Conservation (phyloP, 2,329 filamentous ascomycete species). For the Hawksworthiomyces lignivorus region DNA sequence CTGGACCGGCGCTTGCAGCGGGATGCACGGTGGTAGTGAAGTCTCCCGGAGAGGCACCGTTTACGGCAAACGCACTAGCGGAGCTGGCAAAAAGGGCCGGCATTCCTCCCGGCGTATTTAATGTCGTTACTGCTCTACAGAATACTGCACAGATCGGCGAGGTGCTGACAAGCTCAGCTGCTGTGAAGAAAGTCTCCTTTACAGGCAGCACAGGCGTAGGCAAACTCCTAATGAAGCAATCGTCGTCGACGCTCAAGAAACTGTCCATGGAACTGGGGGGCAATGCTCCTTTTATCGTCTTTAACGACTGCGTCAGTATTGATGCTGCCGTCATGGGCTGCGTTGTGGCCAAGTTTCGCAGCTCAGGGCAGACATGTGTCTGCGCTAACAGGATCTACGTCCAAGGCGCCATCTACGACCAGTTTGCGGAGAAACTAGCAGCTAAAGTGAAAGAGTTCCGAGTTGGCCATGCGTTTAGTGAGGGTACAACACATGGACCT, state of each 20-base stretch:
- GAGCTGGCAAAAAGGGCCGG: slow-evolving; percentile 88
- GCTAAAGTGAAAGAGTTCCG: slow-evolving; percentile 65
- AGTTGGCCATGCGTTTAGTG: slow-evolving; percentile 64
- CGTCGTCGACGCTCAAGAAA: slow-evolving; percentile 71
- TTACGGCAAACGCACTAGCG: slow-evolving; percentile 79
- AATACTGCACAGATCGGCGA: slow-evolving; percentile 76
- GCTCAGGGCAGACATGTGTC: slow-evolving; percentile 89
- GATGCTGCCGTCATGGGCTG: slow-evolving; percentile 76
- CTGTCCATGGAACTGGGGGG: slow-evolving; percentile 84
- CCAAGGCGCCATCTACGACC: slow-evolving; percentile 68
- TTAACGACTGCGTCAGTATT: slow-evolving; percentile 87
- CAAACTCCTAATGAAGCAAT: slow-evolving; percentile 80
- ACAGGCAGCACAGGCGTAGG: slow-evolving; percentile 70
- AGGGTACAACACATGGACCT: slow-evolving; percentile 68
- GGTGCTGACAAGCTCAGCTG: slow-evolving; percentile 64
- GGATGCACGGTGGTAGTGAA: slow-evolving; percentile 92
- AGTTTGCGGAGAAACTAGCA: slow-evolving; percentile 60
- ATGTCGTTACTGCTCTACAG: slow-evolving; percentile 69
- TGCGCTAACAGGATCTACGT: slow-evolving; percentile 78
- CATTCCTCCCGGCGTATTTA: slow-evolving; percentile 82
- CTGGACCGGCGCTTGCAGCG: slow-evolving; percentile 70
- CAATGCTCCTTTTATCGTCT: slow-evolving; percentile 93
- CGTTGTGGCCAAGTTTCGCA: slow-evolving; percentile 82
- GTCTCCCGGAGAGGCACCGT: slow-evolving; percentile 82
- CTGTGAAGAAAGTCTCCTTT: slow-evolving; percentile 84